Base-by-base conservation (phyloP, 2,329 filamentous ascomycete species). In the Claviceps capensis region DNA sequence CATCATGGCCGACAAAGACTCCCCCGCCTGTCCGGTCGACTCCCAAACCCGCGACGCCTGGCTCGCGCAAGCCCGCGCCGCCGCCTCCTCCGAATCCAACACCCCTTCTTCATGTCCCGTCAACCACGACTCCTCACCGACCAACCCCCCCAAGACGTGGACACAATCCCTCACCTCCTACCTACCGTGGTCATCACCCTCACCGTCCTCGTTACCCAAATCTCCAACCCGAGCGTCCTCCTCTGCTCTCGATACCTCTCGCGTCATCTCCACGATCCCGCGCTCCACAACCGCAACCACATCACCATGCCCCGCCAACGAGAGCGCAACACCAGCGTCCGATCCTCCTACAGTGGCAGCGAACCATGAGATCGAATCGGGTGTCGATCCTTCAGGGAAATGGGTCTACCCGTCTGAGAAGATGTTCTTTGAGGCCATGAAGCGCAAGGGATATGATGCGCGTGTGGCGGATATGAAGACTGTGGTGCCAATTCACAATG, bases 341-440 rank as follows among this genome's bases (percentile, higher is more conserved):
- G 19, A 19, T 8, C 19, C 17, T 22, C 9, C 85, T 14, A 95
- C 95, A 68, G 77, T 66, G 0, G 82, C 42, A 6, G 42, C 85
- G 14, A 95, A 95, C 68, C 76, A 79, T 55, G 88, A 96, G 69
- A 70, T 78, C 55, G 89, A 95, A 65, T 86, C 84, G 0, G 85
- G 86, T 55, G 75, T 81, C 22, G 82, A 88, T 61, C 72, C 71
- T 40, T 79, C 80, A 0, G 91, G 91, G 0, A 95, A 96, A 67
- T 98, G 93, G 93, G 84, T 98, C 55, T 98, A 98, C 68, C 93
- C 93, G 0, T 93, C 86, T 0, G 91, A 97, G 67, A 85, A 87
- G 63, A 95, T 96, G 82, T 98, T 98, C 75, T 97, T 97, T 71
- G 87, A 95, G 47, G 93, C 93, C 45, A 91, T 98, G 82, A 82